A percentile compares a stretch with the other conserved stretches of the same genome.
Evolutionary conservation across 2,329 filamentous ascomycete genomes (phyloP).

Genomic region (Ophiognomonia clavigignenti-juglandacearum): DNA sequence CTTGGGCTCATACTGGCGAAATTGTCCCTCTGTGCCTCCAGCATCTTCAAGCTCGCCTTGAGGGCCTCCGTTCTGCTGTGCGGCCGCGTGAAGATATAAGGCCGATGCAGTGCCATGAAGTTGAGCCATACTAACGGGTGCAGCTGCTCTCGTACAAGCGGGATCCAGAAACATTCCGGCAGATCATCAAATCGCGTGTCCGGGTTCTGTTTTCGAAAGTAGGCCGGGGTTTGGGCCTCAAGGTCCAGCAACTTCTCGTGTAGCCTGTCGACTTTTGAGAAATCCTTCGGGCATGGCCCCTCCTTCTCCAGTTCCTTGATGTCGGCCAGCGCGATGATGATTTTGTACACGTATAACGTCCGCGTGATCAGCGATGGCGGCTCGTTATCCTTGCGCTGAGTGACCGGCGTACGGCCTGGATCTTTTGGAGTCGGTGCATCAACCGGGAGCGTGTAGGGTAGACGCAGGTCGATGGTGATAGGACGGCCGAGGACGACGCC

Average conservation of each 20-base stretch:
- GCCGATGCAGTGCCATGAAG: slow-evolving; percentile 55
- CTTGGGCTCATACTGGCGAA: slow-evolving; percentile 44
- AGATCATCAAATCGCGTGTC: slow-evolving; percentile 52
- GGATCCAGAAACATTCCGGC: slow-evolving; percentile 51
- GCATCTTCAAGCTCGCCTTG: slow-evolving; percentile 49
- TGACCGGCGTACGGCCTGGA: slow-evolving; percentile 41
- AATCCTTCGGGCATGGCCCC: slow-evolving; percentile 50
- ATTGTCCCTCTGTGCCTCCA: slow-evolving; percentile 47
- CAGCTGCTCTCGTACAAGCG: slow-evolving; percentile 37
- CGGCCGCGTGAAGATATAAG: slow-evolving; percentile 55
- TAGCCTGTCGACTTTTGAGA: slow-evolving; percentile 47
- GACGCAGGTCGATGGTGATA: slow-evolving; percentile 47
- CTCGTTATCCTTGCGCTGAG: slow-evolving; percentile 43
- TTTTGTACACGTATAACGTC: slow-evolving; percentile 44
- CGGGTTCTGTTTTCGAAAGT: slow-evolving; percentile 50
- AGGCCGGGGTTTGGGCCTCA: slow-evolving; percentile 43
- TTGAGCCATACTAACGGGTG: slow-evolving; percentile 48
- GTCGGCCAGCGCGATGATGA: slow-evolving; percentile 44
- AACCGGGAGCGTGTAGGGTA: slow-evolving; percentile 44
- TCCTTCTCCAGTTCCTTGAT: slow-evolving; percentile 53
- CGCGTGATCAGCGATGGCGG: slow-evolving; percentile 54
- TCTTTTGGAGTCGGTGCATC: slow-evolving; percentile 47
- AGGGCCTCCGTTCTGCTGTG: slow-evolving; percentile 51
- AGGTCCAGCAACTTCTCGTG: slow-evolving; percentile 46
- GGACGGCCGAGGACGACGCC: slow-evolving; percentile 49